phyloP scores from a whole-genome alignment of 2,329 filamentous ascomycete genomes.

The Celoporthe dispersa region DNA sequence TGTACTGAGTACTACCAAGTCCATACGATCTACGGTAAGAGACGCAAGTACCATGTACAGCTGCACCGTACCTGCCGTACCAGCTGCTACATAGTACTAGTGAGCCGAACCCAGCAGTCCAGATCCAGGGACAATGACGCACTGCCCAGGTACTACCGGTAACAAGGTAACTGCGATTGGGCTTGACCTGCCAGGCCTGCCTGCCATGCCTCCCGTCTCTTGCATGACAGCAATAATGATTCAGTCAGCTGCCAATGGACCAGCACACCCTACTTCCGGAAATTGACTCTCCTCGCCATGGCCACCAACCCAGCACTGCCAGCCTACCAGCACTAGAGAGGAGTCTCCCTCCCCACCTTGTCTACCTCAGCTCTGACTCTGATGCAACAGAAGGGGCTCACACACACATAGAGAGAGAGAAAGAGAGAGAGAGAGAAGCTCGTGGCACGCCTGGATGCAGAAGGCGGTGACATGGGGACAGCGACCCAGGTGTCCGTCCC shows the following conservation, averaged over 20 bases:
- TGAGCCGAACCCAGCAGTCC: slow-evolving; percentile 1
- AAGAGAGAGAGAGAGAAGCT: not conserved
- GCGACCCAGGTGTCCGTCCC: not conserved
- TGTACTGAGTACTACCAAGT: not conserved
- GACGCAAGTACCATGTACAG: not conserved
- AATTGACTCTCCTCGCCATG: not conserved
- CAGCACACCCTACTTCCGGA: slow-evolving; percentile 4
- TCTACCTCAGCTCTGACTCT: not conserved
- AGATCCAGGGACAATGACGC: slow-evolving; percentile 12
- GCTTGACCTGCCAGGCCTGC: not conserved
- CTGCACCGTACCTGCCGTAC: not conserved
- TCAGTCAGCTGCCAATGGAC: not conserved
- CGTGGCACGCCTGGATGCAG: slow-evolving; percentile 7
- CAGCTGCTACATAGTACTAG: not conserved
- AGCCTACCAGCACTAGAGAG: not conserved
- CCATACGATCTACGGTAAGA: not conserved
- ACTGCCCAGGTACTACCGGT: slow-evolving; percentile 1
- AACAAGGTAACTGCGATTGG: not conserved
- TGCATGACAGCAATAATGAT: not conserved
- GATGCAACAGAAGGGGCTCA: not conserved
- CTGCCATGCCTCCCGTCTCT: not conserved
- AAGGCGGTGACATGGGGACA: slow-evolving; percentile 5
- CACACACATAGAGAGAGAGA: not conserved
- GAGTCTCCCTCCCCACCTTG: not conserved
- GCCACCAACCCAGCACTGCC: not conserved